Evolutionary conservation across 257 asterid species (phyloP).

Genomic region (Gentiana straminea): DNA sequence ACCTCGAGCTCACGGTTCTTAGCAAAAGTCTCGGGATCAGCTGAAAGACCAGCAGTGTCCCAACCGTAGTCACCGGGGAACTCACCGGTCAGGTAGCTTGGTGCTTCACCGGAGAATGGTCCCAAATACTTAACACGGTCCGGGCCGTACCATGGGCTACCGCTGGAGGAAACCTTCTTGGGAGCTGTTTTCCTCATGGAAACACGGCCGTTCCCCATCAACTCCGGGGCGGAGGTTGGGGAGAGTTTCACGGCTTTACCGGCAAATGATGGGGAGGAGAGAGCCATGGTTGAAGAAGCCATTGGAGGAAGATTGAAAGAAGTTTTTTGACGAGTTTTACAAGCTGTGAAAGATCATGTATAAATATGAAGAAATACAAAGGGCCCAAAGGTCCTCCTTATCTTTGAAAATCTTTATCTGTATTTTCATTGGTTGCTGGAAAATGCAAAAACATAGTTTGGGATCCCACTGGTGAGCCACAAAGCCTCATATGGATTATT

Average conservation of each 20-base stretch:
- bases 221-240: constrained; percentile 16
- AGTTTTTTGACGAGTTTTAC: too few species aligned
- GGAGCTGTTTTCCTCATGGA: constrained; percentile 31
- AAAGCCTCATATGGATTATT: too few species aligned
- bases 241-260: constrained; percentile 32
- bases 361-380: too few species aligned
- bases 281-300: constrained; percentile 50
- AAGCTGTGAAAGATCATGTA: too few species aligned
- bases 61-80: constrained; percentile 52
- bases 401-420: too few species aligned
- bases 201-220: constrained; percentile 31
- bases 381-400: too few species aligned
- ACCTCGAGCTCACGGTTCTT: constrained; percentile 42
- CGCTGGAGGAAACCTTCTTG: constrained; percentile 13
- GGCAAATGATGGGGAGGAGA: constrained; percentile 45
- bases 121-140: constrained; percentile 44
- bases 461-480: too few species aligned
- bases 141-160: constrained; percentile 47
- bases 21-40: constrained; percentile 41
- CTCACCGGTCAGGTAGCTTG: constrained; percentile 43
- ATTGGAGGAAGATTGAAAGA: background rate
- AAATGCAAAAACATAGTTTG: too few species aligned
- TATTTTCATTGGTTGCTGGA: too few species aligned
- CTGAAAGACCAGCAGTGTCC: constrained; percentile 49
- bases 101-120: constrained; percentile 39